Evolutionary conservation across 2,329 filamentous ascomycete species (phyloP).

Genomic region (Penicillium sp.): DNA sequence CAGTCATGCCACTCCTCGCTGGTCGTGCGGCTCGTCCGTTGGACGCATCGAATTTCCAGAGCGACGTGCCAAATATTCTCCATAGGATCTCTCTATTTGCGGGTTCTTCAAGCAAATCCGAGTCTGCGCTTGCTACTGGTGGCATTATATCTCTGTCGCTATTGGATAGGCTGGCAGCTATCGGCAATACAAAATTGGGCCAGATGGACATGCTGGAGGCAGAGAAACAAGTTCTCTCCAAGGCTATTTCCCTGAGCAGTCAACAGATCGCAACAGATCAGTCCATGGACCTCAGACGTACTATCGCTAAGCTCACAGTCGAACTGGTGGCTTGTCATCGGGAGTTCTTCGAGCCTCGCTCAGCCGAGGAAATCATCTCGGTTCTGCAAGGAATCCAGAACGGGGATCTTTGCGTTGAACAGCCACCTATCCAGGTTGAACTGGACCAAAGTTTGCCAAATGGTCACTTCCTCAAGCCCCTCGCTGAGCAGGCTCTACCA

Average conservation of each 20-base stretch:
- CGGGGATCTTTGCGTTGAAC: constrained; percentile 15
- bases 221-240: constrained; percentile 62
- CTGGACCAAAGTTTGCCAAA: constrained; percentile 21
- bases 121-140: constrained; percentile 46
- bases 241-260: constrained; percentile 53
- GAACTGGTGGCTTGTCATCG: constrained; percentile 37
- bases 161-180: constrained; percentile 53
- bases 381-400: constrained; percentile 26
- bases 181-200: constrained; percentile 56
- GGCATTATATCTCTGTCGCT: constrained; percentile 52
- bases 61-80: constrained; percentile 34
- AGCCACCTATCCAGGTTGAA: constrained; percentile 12
- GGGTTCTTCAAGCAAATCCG: constrained; percentile 29
- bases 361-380: constrained; percentile 22
- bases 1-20: constrained; percentile 37
- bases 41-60: constrained; percentile 34
- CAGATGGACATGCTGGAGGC: constrained; percentile 62
- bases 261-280: constrained; percentile 52
- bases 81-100: constrained; percentile 38
- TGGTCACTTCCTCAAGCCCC: constrained; percentile 37
- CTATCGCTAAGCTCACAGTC: constrained; percentile 42
- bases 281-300: constrained; percentile 47
- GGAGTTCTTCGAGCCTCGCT: constrained; percentile 33
- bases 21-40: constrained; percentile 36
- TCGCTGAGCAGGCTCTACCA: constrained; percentile 31